phyloP scores from a whole-genome alignment of 2,329 filamentous ascomycete genomes.

The Paramyrothecium roridum region DNA sequence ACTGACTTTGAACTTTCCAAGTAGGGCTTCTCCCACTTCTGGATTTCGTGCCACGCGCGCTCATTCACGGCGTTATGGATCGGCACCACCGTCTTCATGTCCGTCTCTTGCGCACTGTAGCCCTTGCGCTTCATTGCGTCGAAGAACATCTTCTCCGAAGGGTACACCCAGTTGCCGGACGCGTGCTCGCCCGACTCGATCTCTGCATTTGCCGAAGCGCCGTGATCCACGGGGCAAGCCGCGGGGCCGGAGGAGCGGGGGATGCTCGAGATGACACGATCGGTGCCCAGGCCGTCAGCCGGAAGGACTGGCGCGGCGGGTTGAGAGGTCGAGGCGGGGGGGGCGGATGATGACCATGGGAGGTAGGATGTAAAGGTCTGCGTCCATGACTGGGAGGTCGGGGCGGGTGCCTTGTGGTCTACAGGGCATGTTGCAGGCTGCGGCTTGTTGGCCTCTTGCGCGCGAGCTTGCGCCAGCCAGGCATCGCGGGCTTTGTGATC shows the following conservation, averaged over 20 bases:
- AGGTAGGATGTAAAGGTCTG: slow-evolving; percentile 38
- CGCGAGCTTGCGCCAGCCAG: slow-evolving; percentile 72
- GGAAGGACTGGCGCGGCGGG: slow-evolving; percentile 8
- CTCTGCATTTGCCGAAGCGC: slow-evolving; percentile 66
- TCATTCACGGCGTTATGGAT: slow-evolving; percentile 99
- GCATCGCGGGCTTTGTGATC: slow-evolving; percentile 85
- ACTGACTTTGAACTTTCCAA: slow-evolving; percentile 49
- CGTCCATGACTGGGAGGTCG: slow-evolving; percentile 36
- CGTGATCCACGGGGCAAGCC: slow-evolving; percentile 36
- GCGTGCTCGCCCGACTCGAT: slow-evolving; percentile 69
- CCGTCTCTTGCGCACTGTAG: slow-evolving; percentile 64
- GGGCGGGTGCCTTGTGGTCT: slow-evolving; percentile 21
- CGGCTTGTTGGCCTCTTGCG: slow-evolving; percentile 39
- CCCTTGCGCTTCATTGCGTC: slow-evolving; percentile 93
- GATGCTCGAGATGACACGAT: slow-evolving; percentile 77
- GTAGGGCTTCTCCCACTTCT: slow-evolving; percentile 78
- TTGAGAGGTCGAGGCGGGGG: slow-evolving; percentile 10
- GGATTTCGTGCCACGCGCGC: slow-evolving; percentile 89
- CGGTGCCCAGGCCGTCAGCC: slow-evolving; percentile 49
- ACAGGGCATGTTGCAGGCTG: slow-evolving; percentile 23
- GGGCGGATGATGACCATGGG: slow-evolving; percentile 32
- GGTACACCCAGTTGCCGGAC: slow-evolving; percentile 94
- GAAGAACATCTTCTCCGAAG: slow-evolving; percentile 96
- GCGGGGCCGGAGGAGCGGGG: slow-evolving; percentile 53
- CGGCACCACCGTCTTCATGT: slow-evolving; percentile 90